These are phyloP conservation scores for Coemansia sp. DNA, from an alignment of 371 early-diverging fungal genomes.

Conservation along the genomic window DNA sequence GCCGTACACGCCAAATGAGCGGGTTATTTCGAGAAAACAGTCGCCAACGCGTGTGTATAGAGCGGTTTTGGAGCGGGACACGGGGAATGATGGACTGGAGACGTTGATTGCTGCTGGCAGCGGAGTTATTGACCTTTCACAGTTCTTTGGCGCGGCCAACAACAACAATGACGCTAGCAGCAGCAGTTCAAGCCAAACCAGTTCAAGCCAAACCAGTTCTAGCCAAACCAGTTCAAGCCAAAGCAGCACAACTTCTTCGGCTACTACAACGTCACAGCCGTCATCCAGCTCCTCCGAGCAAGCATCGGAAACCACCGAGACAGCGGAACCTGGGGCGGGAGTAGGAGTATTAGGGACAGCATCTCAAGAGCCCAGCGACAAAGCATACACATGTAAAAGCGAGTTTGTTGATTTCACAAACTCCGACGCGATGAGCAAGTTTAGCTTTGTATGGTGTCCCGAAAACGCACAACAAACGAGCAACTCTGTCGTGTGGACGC, in stretches of 20 bases:
- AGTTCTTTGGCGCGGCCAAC: conserved; percentile 9
- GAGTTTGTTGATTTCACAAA: conserved; percentile 34
- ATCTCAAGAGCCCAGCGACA: conserved; percentile 24
- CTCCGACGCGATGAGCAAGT: conserved; percentile 26
- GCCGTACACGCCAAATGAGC: conserved; percentile 23
- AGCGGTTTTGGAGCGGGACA: conserved; percentile 14
- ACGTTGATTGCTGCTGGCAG: conserved; percentile 29
- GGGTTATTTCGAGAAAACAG: background rate
- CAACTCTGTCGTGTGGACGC: conserved; percentile 27
- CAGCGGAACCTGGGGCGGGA: background rate
- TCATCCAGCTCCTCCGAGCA: background rate
- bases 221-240: background rate
- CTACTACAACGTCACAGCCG: background rate
- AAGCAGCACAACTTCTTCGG: background rate
- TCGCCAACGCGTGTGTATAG: background rate
- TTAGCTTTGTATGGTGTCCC: conserved; percentile 43
- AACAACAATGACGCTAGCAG: background rate
- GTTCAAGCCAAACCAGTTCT: background rate
- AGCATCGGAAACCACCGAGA: background rate
- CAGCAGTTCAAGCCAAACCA: background rate
- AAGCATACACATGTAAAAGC: conserved; percentile 25
- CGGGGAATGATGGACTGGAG: conserved; percentile 12
- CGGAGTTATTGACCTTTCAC: conserved; percentile 27
- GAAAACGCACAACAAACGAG: conserved; percentile 35
- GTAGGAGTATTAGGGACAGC: conserved; percentile 6